Conservation (phyloP, 148 eudicot species). For the Diospyros kaki region DNA sequence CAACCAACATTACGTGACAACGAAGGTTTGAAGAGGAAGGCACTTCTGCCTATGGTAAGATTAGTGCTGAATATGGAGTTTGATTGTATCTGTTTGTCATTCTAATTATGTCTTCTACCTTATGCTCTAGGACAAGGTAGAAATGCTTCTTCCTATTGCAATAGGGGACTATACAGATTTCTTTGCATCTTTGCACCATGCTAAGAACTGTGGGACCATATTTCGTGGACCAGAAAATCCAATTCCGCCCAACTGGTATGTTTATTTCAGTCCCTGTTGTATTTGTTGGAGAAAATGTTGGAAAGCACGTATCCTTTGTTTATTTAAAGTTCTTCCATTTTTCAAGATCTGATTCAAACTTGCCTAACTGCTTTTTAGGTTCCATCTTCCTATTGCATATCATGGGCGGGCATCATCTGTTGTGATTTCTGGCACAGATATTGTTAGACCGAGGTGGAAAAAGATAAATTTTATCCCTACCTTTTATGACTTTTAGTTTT, state of each 20-base stretch:
- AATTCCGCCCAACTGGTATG: conserved; percentile 71
- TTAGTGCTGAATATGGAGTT: not conserved
- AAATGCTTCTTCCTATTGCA: conserved; percentile 76
- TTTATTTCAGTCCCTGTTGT: not conserved
- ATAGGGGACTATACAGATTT: conserved; percentile 96
- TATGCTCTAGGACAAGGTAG: conserved; percentile 55
- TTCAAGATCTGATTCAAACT: not conserved
- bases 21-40: conserved; percentile 55
- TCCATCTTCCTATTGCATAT: conserved; percentile 89
- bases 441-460: conserved; percentile 77
- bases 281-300: not conserved
- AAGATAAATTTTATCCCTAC: not conserved
- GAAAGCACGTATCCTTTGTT: not conserved
- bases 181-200: conserved; percentile 86
- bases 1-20: conserved; percentile 80
- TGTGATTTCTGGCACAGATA: conserved; percentile 89
- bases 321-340: not conserved
- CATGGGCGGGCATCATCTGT: conserved; percentile 97
- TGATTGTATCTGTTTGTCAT: not conserved
- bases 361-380: conserved; percentile 46
- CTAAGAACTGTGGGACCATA: conserved; percentile 77
- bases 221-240: conserved; percentile 87
- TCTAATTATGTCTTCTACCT: conserved; percentile 3
- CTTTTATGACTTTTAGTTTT: not conserved
- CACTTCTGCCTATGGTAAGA: conserved; percentile 67